Conservation (phyloP, 176 grass and related monocot genomes). For the Eleusine coracana region DNA sequence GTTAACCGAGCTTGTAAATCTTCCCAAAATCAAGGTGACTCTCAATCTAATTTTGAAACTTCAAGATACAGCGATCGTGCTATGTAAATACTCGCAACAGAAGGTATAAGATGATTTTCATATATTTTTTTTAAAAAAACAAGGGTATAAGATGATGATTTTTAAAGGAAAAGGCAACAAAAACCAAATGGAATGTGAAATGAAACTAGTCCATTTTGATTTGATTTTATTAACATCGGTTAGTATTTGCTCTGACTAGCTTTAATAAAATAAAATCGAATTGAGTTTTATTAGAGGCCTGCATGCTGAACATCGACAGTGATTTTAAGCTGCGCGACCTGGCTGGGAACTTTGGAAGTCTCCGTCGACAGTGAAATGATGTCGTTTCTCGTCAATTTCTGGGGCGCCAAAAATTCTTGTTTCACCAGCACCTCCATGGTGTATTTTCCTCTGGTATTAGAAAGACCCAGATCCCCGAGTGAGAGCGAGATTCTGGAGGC, state of each 20-base stretch:
- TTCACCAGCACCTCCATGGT: not conserved
- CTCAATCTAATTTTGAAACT: too few relatives aligned
- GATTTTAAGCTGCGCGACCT: too few relatives aligned
- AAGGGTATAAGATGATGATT: too few relatives aligned
- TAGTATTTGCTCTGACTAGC: too few relatives aligned
- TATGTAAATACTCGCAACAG: not conserved
- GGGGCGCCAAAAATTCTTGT: not conserved
- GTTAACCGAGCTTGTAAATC: not conserved
- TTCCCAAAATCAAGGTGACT: not conserved
- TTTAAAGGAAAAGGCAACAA: too few relatives aligned
- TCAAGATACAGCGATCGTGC: too few relatives aligned
- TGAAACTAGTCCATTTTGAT: not conserved
- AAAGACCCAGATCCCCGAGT: too few relatives aligned
- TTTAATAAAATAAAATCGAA: too few relatives aligned
- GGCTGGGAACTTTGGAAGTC: not conserved
- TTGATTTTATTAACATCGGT: too few relatives aligned
- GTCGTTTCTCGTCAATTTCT: not conserved
- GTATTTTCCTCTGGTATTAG: not conserved
- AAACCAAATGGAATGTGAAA: not conserved
- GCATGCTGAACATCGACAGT: not conserved
- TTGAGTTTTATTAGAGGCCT: not conserved
- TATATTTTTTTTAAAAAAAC: too few relatives aligned
- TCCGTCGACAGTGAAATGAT: not conserved
- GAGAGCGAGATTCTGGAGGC: not conserved
- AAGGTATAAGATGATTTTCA: not conserved